Conservation (phyloP, 345 rosid genomes). For the Eucalyptus regnans region DNA sequence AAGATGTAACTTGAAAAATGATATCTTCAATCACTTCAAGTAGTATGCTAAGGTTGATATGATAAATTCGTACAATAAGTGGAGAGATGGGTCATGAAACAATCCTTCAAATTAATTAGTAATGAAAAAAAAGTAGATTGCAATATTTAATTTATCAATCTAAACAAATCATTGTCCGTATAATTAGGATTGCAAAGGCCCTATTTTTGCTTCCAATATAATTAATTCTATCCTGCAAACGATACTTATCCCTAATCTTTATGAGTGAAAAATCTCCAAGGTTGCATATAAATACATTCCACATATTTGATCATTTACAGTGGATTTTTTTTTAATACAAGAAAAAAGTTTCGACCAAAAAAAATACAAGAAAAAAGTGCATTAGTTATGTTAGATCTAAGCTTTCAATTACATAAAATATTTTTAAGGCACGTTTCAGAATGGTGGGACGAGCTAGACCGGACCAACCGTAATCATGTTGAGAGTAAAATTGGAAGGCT, state of each 20-base stretch:
- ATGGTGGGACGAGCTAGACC: rapidly evolving
- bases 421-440: rapidly evolving
- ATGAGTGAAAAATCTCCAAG: not conserved
- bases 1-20: too few species aligned
- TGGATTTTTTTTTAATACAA: rapidly evolving
- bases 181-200: not conserved
- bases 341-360: too few species aligned
- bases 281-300: not conserved
- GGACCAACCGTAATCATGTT: rapidly evolving
- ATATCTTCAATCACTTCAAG: not conserved
- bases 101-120: not conserved
- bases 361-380: not conserved
- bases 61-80: not conserved
- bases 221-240: not conserved
- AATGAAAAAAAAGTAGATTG: rapidly evolving
- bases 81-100: not conserved
- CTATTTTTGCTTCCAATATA: not conserved
- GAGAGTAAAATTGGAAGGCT: not conserved
- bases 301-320: not conserved
- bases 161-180: rapidly evolving
- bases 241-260: not conserved
- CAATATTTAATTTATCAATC: not conserved
- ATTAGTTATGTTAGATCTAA: not conserved
- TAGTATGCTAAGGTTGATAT: not conserved
- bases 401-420: not conserved